Evolutionary conservation across 768 basidiomycete species (phyloP).

Genomic region (Lyophyllum semitale): DNA sequence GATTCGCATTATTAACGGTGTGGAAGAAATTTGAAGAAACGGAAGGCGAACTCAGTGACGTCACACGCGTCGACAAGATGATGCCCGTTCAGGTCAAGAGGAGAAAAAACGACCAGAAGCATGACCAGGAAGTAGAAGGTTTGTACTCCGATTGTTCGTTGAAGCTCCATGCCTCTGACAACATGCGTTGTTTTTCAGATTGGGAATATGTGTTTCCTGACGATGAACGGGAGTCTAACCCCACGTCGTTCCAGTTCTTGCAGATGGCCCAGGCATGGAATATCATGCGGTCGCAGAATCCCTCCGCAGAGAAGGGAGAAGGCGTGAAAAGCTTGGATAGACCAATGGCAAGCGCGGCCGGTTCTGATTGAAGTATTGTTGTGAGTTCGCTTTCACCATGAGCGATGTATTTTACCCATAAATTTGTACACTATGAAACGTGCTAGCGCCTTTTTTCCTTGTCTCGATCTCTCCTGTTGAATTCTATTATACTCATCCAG

Average conservation of each 20-base stretch:
- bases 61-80: constrained; percentile 87
- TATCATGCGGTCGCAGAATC: constrained; percentile 34
- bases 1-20: constrained; percentile 86
- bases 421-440: too few relatives aligned
- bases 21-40: constrained; percentile 94
- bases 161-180: neutral
- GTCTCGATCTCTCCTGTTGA: too few relatives aligned
- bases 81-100: constrained; percentile 90
- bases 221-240: constrained; percentile 92
- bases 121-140: constrained; percentile 87
- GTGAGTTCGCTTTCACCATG: too few relatives aligned
- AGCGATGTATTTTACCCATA: too few relatives aligned
- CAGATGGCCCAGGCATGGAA: constrained; percentile 96
- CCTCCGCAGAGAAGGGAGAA: neutral
- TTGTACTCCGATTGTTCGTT: neutral
- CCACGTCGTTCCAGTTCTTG: constrained; percentile 92
- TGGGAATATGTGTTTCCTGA: constrained; percentile 96
- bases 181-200: constrained; percentile 46
- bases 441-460: too few relatives aligned
- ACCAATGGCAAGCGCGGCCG: too few relatives aligned
- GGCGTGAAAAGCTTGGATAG: too few relatives aligned
- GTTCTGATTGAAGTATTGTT: too few relatives aligned
- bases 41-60: constrained; percentile 70
- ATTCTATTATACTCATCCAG: too few relatives aligned
- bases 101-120: constrained; percentile 80